Conservation (phyloP, 2,329 filamentous ascomycete genomes). For the Cercospora sp. region DNA sequence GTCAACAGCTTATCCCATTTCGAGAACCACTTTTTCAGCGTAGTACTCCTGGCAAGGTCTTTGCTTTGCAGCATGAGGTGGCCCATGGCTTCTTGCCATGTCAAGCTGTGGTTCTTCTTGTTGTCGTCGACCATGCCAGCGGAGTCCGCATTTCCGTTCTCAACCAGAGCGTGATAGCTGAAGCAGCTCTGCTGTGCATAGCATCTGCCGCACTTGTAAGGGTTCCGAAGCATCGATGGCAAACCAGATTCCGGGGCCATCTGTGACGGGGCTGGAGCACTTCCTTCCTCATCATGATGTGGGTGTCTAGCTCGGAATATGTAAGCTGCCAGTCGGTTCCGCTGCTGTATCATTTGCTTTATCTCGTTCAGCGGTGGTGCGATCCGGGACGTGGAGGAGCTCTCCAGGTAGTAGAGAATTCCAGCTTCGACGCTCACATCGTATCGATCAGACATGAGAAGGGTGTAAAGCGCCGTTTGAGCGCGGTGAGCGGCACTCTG, state of each 20-base stretch:
- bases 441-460: constrained; percentile 90
- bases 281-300: background rate
- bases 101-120: constrained; percentile 37
- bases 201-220: constrained; percentile 79
- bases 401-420: constrained; percentile 93
- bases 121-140: constrained; percentile 74
- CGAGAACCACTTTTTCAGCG: constrained; percentile 79
- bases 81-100: constrained; percentile 72
- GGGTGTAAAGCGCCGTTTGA: constrained; percentile 91
- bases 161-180: constrained; percentile 86
- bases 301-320: constrained; percentile 56
- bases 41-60: constrained; percentile 58
- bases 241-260: constrained; percentile 59
- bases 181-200: constrained; percentile 92
- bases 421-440: constrained; percentile 89
- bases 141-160: constrained; percentile 76
- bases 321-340: constrained; percentile 84
- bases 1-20: constrained; percentile 94
- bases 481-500: constrained; percentile 81
- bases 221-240: constrained; percentile 81
- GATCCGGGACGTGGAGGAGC: constrained; percentile 80
- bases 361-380: constrained; percentile 84
- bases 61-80: constrained; percentile 31
- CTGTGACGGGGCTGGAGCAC: constrained; percentile 22
- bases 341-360: constrained; percentile 93